These are phyloP conservation scores for Cymbomonas tetramitiformis DNA, from an alignment of 139 green algal genomes.

Conservation along the genomic window DNA sequence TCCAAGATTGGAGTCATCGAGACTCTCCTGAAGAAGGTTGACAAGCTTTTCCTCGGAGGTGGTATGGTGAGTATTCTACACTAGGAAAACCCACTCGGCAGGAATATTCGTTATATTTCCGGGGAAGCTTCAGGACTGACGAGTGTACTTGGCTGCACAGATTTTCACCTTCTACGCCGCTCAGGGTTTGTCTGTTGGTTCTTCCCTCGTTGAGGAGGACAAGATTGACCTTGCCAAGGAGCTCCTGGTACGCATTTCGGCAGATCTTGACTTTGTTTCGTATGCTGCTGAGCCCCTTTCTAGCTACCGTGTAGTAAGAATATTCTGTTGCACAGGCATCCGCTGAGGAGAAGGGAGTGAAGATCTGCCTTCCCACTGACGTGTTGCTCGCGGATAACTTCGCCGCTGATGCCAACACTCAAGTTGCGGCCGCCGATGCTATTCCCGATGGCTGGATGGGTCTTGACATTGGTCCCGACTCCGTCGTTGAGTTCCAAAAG, in stretches of 20 bases:
- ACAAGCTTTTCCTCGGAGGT: constrained; percentile 71
- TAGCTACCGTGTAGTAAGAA: too few relatives aligned
- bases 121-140: too few relatives aligned
- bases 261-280: too few relatives aligned
- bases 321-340: too few relatives aligned
- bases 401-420: constrained; percentile 64
- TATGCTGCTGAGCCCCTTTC: too few relatives aligned
- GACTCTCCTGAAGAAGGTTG: constrained; percentile 75
- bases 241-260: too few relatives aligned
- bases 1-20: constrained; percentile 99
- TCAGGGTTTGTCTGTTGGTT: constrained; percentile 53
- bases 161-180: constrained; percentile 99
- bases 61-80: too few relatives aligned
- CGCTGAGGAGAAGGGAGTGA: constrained; percentile 60
- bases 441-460: constrained; percentile 98
- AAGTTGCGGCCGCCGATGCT: constrained; percentile 52
- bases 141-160: too few relatives aligned
- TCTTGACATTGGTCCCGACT: constrained; percentile 88
- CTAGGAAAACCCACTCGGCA: too few relatives aligned
- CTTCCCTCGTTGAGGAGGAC: constrained; percentile 95
- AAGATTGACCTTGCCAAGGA: constrained; percentile 90
- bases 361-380: constrained; percentile 89
- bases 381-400: constrained; percentile 94
- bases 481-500: constrained; percentile 63
- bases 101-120: too few relatives aligned